Evolutionary conservation across 73 alveolate species (phyloP).

Genomic region (Paraurostyla sp.): DNA sequence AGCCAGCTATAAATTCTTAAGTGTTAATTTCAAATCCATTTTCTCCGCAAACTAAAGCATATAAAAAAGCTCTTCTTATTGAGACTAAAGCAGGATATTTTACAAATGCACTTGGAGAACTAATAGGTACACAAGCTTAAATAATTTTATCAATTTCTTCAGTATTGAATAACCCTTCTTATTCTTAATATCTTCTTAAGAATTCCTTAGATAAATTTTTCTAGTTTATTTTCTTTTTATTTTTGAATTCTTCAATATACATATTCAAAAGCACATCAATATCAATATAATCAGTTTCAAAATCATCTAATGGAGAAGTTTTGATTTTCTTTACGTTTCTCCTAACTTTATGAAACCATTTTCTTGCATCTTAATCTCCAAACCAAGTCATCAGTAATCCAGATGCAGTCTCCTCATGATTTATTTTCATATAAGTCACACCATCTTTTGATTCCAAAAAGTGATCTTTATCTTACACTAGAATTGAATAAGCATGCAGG

Average conservation of each 20-base stretch:
- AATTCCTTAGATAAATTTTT: conserved; percentile 50
- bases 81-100: conserved; percentile 61
- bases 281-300: conserved; percentile 64
- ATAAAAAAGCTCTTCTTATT: conserved; percentile 70
- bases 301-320: conserved; percentile 31
- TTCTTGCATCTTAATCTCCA: conserved; percentile 30
- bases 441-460: conserved; percentile 61
- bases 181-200: conserved; percentile 27
- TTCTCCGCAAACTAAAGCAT: conserved; percentile 66
- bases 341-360: conserved; percentile 53
- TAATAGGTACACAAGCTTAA: background rate
- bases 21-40: conserved; percentile 59
- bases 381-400: conserved; percentile 22
- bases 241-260: conserved; percentile 60
- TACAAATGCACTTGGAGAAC: conserved; percentile 55
- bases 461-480: conserved; percentile 6
- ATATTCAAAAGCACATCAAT: conserved; percentile 49
- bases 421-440: conserved; percentile 15
- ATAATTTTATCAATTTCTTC: conserved; percentile 49
- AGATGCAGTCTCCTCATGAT: conserved; percentile 16
- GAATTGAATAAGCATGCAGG: conserved; percentile 56
- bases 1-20: conserved; percentile 66
- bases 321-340: conserved; percentile 37
- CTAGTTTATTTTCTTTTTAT: conserved; percentile 7
- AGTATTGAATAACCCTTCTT: conserved; percentile 28